These are phyloP conservation scores for Hypoxylon perforatum DNA, from an alignment of 495 filamentous ascomycete genomes.

Conservation along the genomic window DNA sequence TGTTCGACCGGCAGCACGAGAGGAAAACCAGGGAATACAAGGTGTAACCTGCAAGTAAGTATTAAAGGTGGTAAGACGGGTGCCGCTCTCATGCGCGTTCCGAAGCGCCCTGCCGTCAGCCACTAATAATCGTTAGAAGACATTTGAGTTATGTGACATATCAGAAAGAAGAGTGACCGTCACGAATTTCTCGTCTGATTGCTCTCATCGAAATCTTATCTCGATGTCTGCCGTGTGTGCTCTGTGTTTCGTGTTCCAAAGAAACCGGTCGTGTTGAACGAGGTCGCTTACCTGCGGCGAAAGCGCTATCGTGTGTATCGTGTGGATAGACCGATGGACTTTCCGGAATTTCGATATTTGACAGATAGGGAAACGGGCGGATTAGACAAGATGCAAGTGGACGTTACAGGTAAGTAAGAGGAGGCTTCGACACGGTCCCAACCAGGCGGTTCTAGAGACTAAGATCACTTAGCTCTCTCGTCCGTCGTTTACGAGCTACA, in stretches of 20 bases:
- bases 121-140: slow-evolving; percentile 18
- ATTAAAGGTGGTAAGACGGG: slow-evolving; percentile 37
- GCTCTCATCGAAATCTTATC: slow-evolving; percentile 1
- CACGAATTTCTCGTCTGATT: slow-evolving; percentile 1
- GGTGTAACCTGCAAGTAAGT: slow-evolving; percentile 32
- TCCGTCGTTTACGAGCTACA: neutral
- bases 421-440: slow-evolving; percentile 25
- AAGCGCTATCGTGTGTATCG: slow-evolving; percentile 6
- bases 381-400: slow-evolving; percentile 27
- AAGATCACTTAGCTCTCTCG: slow-evolving; percentile 29
- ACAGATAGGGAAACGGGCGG: slow-evolving; percentile 16
- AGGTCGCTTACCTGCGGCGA: slow-evolving; percentile 31
- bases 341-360: slow-evolving; percentile 18
- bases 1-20: slow-evolving; percentile 26
- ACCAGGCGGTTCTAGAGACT: slow-evolving; percentile 26
- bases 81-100: slow-evolving; percentile 35
- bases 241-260: slow-evolving; percentile 17
- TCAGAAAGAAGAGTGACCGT: slow-evolving; percentile 22
- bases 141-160: slow-evolving; percentile 24
- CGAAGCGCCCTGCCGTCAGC: slow-evolving; percentile 37
- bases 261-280: slow-evolving; percentile 1
- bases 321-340: neutral
- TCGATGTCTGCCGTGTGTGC: too few species aligned
- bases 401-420: slow-evolving; percentile 23
- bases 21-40: slow-evolving; percentile 28